Percentiles rank a stretch among this genome's conserved stretches.
phyloP scores from a whole-genome alignment of 202 grass and related monocot species.

The Panicum virgatum region DNA sequence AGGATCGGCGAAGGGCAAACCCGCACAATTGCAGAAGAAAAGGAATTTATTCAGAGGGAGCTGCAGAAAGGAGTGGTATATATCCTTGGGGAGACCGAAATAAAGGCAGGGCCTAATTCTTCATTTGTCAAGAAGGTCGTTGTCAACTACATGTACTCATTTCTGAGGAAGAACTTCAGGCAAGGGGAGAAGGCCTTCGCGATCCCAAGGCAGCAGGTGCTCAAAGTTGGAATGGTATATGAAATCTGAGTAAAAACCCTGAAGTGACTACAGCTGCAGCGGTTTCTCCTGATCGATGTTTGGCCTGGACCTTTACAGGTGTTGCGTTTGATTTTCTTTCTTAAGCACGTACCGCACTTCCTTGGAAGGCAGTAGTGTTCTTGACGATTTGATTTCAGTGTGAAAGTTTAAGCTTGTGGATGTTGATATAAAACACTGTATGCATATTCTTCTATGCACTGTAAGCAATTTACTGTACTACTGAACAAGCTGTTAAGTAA shows the following conservation, averaged over 20 bases:
- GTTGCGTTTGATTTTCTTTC: constrained; percentile 1
- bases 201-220: constrained; percentile 39
- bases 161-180: constrained; percentile 41
- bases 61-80: constrained; percentile 47
- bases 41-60: constrained; percentile 32
- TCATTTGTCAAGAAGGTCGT: constrained; percentile 24
- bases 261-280: background rate
- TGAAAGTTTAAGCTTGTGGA: constrained; percentile 6
- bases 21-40: constrained; percentile 7
- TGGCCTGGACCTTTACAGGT: background rate
- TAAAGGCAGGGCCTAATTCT: background rate
- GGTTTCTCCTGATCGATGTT: background rate
- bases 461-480: background rate
- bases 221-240: constrained; percentile 51
- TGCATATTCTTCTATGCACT: background rate
- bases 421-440: background rate
- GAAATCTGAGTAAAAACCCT: constrained; percentile 28
- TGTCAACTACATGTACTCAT: constrained; percentile 32
- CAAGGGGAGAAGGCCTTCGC: constrained; percentile 28
- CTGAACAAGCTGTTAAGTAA: too few species aligned
- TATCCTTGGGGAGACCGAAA: constrained; percentile 40
- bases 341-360: background rate
- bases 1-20: background rate
- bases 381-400: background rate
- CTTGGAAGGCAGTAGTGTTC: background rate